Percentiles rank a stretch among this genome's conserved stretches.
Evolutionary conservation across 2,329 filamentous ascomycete species (phyloP).

Genomic region (Teratosphaeria gauchensis): DNA sequence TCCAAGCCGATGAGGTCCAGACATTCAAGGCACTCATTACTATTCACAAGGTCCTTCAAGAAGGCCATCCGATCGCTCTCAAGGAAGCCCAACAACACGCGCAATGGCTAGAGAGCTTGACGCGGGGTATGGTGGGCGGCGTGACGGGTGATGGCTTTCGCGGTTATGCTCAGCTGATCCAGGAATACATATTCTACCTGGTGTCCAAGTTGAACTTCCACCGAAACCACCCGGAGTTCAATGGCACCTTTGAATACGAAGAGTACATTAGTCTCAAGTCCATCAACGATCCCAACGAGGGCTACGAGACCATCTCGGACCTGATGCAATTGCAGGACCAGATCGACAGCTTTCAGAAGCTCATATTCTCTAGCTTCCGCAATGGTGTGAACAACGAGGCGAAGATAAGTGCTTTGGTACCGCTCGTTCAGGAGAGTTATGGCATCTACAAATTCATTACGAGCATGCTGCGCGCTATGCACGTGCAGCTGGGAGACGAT

Average conservation of each 20-base stretch:
- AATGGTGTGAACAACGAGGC: constrained; percentile 91
- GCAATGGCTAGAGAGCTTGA: constrained; percentile 86
- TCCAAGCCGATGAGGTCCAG: constrained; percentile 94
- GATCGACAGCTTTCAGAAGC: constrained; percentile 96
- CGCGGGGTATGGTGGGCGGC: constrained; percentile 63
- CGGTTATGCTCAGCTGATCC: constrained; percentile 81
- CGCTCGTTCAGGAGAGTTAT: constrained; percentile 93
- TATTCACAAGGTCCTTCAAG: constrained; percentile 93
- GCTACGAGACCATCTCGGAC: constrained; percentile 91
- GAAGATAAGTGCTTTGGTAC: constrained; percentile 85
- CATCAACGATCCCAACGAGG: constrained; percentile 97
- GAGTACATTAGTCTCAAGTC: constrained; percentile 97
- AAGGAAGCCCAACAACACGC: constrained; percentile 83
- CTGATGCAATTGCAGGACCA: constrained; percentile 95
- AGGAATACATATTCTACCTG: constrained; percentile 93
- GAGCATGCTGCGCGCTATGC: constrained; percentile 98
- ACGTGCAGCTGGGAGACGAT: constrained; percentile 79
- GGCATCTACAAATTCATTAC: constrained; percentile 99
- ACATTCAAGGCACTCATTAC: constrained; percentile 98
- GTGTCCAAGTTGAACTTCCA: constrained; percentile 95
- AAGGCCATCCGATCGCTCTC: constrained; percentile 81
- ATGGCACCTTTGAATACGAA: constrained; percentile 97
- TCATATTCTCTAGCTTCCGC: constrained; percentile 95
- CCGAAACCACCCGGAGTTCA: constrained; percentile 93
- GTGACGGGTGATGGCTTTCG: constrained; percentile 60